phyloP scores from a whole-genome alignment of 768 basidiomycete species.

The Hydnomerulius pinastri region DNA sequence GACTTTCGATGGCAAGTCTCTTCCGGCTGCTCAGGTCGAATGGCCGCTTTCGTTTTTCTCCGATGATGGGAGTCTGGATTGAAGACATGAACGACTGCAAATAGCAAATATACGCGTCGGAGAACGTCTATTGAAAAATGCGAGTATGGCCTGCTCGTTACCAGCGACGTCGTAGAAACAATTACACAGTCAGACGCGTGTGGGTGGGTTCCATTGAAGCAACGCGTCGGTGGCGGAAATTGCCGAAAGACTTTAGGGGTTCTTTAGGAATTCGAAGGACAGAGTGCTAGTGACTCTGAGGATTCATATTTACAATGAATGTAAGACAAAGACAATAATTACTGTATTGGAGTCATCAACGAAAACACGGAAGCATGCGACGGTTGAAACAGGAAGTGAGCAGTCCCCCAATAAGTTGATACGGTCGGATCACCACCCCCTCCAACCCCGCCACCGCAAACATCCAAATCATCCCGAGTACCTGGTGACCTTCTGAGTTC shows the following conservation, averaged over 20 bases:
- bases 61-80: conserved; percentile 14
- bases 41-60: conserved; percentile 33
- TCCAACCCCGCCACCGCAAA: background rate
- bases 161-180: background rate
- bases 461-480: too few relatives aligned
- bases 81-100: conserved; percentile 27
- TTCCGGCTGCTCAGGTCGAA: conserved; percentile 28
- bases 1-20: conserved; percentile 27
- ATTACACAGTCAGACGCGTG: conserved; percentile 4
- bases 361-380: too few relatives aligned
- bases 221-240: conserved; percentile 25
- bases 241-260: too few relatives aligned
- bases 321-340: too few relatives aligned
- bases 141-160: too few relatives aligned
- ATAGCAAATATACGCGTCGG: background rate
- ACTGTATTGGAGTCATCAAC: too few relatives aligned
- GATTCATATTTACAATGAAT: too few relatives aligned
- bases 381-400: too few relatives aligned
- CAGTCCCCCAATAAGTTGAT: too few relatives aligned
- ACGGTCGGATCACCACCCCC: background rate
- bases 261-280: too few relatives aligned
- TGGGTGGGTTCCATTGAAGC: background rate
- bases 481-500: too few relatives aligned
- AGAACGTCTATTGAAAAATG: background rate
- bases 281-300: too few relatives aligned